Evolutionary conservation across 2,329 filamentous ascomycete species (phyloP).

Genomic region (Phialophora expanda): DNA sequence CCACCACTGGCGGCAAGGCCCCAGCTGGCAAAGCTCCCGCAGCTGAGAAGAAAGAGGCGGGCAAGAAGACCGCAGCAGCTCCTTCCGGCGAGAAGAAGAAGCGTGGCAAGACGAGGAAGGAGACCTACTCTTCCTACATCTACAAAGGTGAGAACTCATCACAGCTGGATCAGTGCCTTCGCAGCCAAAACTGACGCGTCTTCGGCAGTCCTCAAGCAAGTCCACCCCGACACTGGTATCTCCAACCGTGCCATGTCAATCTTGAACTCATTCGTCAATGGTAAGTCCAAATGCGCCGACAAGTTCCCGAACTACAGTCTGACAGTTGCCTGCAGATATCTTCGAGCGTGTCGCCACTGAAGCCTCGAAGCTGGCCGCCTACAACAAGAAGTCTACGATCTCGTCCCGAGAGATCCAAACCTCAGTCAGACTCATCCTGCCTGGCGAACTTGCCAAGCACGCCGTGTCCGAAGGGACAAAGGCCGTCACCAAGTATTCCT

Average conservation of each 20-base stretch:
- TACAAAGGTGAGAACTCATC: slow-evolving; percentile 82
- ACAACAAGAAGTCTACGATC: slow-evolving; percentile 99
- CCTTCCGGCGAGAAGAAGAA: slow-evolving; percentile 99
- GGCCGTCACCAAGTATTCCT: slow-evolving; percentile 99
- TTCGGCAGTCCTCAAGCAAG: slow-evolving; percentile 91
- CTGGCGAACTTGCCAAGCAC: slow-evolving; percentile 98
- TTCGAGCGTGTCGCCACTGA: slow-evolving; percentile 99
- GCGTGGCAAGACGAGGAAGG: slow-evolving; percentile 99
- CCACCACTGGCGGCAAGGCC: slow-evolving; percentile 90
- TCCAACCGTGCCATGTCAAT: slow-evolving; percentile 99
- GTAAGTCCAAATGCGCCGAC: slow-evolving; percentile 59
- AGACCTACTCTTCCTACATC: slow-evolving; percentile 99
- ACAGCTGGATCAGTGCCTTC: slow-evolving; percentile 21
- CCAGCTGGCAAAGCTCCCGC: slow-evolving; percentile 74
- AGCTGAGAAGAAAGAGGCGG: slow-evolving; percentile 98
- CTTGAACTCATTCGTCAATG: slow-evolving; percentile 99
- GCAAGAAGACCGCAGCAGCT: slow-evolving; percentile 92
- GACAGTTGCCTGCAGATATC: slow-evolving; percentile 69
- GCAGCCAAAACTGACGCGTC: slow-evolving; percentile 46
- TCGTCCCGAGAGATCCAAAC: slow-evolving; percentile 99
- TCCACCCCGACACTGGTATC: slow-evolving; percentile 99
- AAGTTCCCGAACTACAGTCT: slow-evolving; percentile 13
- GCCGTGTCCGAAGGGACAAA: slow-evolving; percentile 99
- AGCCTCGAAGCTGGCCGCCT: slow-evolving; percentile 97
- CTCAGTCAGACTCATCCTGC: slow-evolving; percentile 95